Evolutionary conservation across 2,329 filamentous ascomycete genomes (phyloP).

Genomic region (Nannizziopsis barbatae): DNA sequence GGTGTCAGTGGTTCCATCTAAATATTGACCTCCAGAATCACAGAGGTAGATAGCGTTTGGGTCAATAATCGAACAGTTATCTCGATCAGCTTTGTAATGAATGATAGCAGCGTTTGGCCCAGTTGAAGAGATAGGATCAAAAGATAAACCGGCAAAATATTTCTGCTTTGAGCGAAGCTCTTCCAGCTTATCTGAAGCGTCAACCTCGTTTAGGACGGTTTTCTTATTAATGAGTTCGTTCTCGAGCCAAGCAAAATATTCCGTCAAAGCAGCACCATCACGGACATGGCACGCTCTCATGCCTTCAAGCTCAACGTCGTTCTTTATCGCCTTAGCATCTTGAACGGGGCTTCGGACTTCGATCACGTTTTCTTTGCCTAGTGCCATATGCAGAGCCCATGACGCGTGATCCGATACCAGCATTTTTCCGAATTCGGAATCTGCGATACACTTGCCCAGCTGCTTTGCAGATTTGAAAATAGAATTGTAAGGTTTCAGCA

Average conservation of each 20-base stretch:
- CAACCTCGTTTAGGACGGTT: conserved; percentile 68
- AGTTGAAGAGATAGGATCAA: conserved; percentile 91
- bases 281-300: conserved; percentile 92
- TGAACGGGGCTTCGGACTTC: conserved; percentile 77
- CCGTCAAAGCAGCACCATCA: conserved; percentile 78
- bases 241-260: conserved; percentile 96
- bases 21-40: conserved; percentile 92
- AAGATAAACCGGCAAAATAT: conserved; percentile 79
- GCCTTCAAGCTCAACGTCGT: conserved; percentile 73
- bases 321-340: conserved; percentile 91
- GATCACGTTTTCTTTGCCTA: conserved; percentile 75
- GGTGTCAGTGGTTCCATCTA: conserved; percentile 91
- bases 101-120: conserved; percentile 89
- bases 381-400: conserved; percentile 77
- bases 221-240: conserved; percentile 69
- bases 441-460: conserved; percentile 42
- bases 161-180: conserved; percentile 48
- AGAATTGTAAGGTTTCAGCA: conserved; percentile 66
- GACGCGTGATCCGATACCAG: conserved; percentile 80
- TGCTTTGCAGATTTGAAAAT: conserved; percentile 69
- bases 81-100: conserved; percentile 82
- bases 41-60: conserved; percentile 82
- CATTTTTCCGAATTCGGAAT: conserved; percentile 48
- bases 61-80: conserved; percentile 71
- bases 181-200: conserved; percentile 85